phyloP scores from a whole-genome alignment of 2,329 filamentous ascomycete species.

The Nemania sp. region DNA sequence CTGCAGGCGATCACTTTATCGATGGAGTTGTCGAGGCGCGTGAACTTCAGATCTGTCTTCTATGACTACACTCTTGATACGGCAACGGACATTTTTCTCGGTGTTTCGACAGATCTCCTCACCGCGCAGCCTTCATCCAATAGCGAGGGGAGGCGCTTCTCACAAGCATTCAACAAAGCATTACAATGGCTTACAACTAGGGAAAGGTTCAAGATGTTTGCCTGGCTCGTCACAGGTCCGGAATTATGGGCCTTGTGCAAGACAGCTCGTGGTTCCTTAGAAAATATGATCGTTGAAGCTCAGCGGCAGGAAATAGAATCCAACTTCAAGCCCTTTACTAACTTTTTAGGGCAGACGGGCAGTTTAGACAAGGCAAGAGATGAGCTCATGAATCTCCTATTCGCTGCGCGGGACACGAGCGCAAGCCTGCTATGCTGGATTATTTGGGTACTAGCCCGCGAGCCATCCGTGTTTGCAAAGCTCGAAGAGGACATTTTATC shows the following conservation, averaged over 20 bases:
- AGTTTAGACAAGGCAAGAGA: slow-evolving; percentile 2
- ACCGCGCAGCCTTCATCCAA: neutral
- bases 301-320: neutral
- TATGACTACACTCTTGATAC: neutral
- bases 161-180: neutral
- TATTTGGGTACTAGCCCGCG: neutral
- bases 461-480: neutral
- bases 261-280: neutral
- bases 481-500: neutral
- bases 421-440: slow-evolving; percentile 3
- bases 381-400: slow-evolving; percentile 7
- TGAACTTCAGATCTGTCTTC: neutral
- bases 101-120: neutral
- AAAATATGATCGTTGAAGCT: slow-evolving; percentile 7
- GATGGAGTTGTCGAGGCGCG: neutral
- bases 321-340: neutral
- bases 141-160: neutral
- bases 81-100: slow-evolving; percentile 1
- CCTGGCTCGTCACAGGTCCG: slow-evolving; percentile 1
- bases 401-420: neutral
- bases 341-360: neutral
- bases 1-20: neutral
- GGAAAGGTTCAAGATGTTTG: slow-evolving; percentile 8
- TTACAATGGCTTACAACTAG: slow-evolving; percentile 1
- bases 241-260: neutral